Percentiles rank a stretch among this genome's conserved stretches.
These are phyloP conservation scores for Carex scoparia DNA, from an alignment of 176 grass and related monocot genomes.

Conservation along the genomic window DNA sequence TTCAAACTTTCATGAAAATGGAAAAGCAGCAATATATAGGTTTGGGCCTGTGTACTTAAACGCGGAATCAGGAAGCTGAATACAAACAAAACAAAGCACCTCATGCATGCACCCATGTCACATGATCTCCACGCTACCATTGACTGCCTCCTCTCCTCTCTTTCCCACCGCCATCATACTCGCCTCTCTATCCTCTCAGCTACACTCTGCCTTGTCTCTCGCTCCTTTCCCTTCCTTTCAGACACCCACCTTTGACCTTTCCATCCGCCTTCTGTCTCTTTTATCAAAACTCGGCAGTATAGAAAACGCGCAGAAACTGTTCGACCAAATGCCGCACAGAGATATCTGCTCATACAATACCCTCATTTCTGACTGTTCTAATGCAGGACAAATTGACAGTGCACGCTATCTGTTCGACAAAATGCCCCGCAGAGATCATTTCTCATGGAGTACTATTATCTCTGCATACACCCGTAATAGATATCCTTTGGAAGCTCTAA, in stretches of 20 bases:
- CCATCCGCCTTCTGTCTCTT: conserved; percentile 66
- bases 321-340: conserved; percentile 38
- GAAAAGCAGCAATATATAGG: too few species aligned
- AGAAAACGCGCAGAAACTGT: conserved; percentile 43
- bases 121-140: conserved; percentile 43
- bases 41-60: too few species aligned
- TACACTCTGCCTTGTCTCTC: conserved; percentile 36
- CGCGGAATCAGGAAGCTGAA: too few species aligned
- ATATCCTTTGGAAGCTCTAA: conserved; percentile 37
- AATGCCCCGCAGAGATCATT: conserved; percentile 69
- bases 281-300: conserved; percentile 39
- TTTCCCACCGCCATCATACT: conserved; percentile 20
- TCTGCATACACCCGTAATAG: conserved; percentile 53
- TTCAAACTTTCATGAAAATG: too few species aligned
- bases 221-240: conserved; percentile 31
- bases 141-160: conserved; percentile 41
- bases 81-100: too few species aligned
- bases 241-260: conserved; percentile 38
- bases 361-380: conserved; percentile 49
- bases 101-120: background rate
- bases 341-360: conserved; percentile 77
- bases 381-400: conserved; percentile 31
- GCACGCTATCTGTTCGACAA: conserved; percentile 52
- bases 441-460: conserved; percentile 75
- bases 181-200: conserved; percentile 34